Conservation (phyloP, 441 rosid species). For the Melastoma candidum region DNA sequence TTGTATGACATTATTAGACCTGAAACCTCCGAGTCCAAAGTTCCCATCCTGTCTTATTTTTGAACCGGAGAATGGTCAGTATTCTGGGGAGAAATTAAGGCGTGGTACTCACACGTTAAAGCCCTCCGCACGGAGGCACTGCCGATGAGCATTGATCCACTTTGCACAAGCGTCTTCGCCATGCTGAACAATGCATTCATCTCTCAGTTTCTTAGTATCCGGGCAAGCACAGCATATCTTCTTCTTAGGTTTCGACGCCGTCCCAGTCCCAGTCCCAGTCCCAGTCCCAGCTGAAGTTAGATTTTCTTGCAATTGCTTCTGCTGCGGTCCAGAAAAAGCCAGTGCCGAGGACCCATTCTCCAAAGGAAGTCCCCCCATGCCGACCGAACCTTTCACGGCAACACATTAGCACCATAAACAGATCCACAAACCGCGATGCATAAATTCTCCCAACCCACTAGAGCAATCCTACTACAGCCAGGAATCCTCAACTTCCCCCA, state of each 20-base stretch:
- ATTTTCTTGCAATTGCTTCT: conserved; percentile 26
- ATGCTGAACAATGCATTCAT: conserved; percentile 80
- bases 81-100: too few species aligned
- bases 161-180: conserved; percentile 82
- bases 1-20: too few species aligned
- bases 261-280: conserved; percentile 4
- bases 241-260: conserved; percentile 74
- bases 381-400: too few species aligned
- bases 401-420: too few species aligned
- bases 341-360: conserved; percentile 35
- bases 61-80: too few species aligned
- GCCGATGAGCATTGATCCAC: conserved; percentile 89
- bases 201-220: conserved; percentile 81
- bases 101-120: conserved; percentile 49
- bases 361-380: conserved; percentile 45
- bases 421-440: too few species aligned
- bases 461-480: too few species aligned
- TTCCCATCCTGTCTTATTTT: too few species aligned
- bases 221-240: conserved; percentile 96
- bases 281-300: conserved; percentile 3
- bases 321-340: conserved; percentile 27
- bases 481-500: too few species aligned
- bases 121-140: conserved; percentile 84
- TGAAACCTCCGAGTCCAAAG: too few species aligned
- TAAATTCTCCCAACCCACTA: too few species aligned